Conservation (phyloP, 768 basidiomycete genomes). For the Termitomyces sp. region DNA sequence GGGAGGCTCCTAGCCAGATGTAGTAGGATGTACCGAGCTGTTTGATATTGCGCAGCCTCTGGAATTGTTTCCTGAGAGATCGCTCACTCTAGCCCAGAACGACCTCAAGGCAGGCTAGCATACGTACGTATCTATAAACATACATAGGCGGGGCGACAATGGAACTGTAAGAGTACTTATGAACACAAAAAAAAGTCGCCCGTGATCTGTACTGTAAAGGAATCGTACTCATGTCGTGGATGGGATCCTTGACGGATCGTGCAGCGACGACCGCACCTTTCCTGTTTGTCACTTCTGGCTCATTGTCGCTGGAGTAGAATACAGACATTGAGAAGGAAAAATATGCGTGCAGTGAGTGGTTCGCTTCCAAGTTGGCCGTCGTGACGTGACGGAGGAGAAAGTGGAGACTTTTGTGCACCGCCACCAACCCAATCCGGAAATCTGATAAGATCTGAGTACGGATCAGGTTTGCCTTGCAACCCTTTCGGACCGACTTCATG, state of each 20-base stretch:
- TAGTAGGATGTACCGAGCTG: conserved; percentile 76
- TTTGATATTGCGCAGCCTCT: conserved; percentile 72
- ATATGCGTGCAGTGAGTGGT: background rate
- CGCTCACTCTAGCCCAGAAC: conserved; percentile 1
- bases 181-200: background rate
- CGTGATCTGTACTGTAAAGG: background rate
- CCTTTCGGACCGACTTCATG: background rate
- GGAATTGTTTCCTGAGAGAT: conserved; percentile 60
- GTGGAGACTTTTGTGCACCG: background rate
- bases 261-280: background rate
- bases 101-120: background rate
- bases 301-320: background rate
- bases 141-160: conserved; percentile 30
- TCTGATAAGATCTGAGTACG: background rate
- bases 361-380: background rate
- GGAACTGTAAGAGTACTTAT: conserved; percentile 27
- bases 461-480: background rate
- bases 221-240: conserved; percentile 7
- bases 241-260: conserved; percentile 6
- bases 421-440: background rate
- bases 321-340: background rate
- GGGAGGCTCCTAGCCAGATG: conserved; percentile 76
- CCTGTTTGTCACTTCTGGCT: background rate
- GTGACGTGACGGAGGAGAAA: background rate
- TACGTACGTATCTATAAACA: conserved; percentile 69